Conservation (phyloP, 1,284 basidiomycete species). For the Fereydounia khargensis region DNA sequence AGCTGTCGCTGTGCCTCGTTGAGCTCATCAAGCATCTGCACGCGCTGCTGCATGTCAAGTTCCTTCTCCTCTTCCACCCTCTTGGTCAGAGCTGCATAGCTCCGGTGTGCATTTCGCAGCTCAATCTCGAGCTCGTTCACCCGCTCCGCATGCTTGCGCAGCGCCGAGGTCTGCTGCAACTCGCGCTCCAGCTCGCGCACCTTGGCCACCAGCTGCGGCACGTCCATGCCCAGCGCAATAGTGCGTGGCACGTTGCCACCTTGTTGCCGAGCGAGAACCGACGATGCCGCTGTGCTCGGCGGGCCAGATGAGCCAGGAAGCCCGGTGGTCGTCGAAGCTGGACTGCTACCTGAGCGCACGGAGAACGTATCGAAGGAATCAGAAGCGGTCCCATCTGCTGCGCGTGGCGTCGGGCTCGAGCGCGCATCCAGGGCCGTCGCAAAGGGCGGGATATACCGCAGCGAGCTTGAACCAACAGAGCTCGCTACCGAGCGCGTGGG, state of each 20-base stretch:
- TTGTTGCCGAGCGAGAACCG: neutral
- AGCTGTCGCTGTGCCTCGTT: no score
- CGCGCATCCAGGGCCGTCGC: conserved; percentile 5
- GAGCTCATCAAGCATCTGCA: conserved; percentile 38
- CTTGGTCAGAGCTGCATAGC: conserved; percentile 14
- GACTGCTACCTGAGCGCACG: conserved; percentile 16
- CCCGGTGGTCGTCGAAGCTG: conserved; percentile 11
- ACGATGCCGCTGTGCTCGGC: conserved; percentile 6
- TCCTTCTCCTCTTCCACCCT: conserved; percentile 21
- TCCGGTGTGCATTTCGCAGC: conserved; percentile 17
- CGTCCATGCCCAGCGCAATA: conserved; percentile 44
- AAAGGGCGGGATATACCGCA: conserved; percentile 24
- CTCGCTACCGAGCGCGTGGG: conserved; percentile 22
- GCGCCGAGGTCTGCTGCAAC: conserved; percentile 15
- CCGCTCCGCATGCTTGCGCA: conserved; percentile 19
- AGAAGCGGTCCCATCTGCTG: neutral
- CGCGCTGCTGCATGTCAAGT: conserved; percentile 18
- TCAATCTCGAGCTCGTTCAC: conserved; percentile 22
- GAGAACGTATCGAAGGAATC: conserved; percentile 18
- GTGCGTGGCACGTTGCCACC: conserved; percentile 29
- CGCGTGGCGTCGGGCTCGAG: conserved; percentile 1
- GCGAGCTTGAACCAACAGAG: conserved; percentile 15
- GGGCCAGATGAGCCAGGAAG: conserved; percentile 16
- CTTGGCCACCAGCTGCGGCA: conserved; percentile 15
- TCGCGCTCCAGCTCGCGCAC: conserved; percentile 37